Base-by-base conservation (phyloP, 805 yeast genomes). In the Lachancea cidri region DNA sequence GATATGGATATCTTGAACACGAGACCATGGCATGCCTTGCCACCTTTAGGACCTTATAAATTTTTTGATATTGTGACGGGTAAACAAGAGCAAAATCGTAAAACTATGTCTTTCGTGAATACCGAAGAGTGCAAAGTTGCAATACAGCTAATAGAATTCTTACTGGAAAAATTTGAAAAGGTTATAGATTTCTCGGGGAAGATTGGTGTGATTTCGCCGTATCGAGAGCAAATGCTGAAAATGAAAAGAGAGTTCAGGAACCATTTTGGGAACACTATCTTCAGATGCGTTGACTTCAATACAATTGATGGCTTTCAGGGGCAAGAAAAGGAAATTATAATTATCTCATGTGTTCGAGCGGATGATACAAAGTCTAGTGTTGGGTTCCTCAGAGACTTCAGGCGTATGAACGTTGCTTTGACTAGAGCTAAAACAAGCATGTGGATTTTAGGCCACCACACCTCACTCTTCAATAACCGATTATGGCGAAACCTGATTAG, bases 231-330 rank as follows among this genome's bases (percentile, higher is more conserved):
- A 58, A 77, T 87, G 31, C 54, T 71, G 27, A 66, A 72, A 2
- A 56, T 93, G 43, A 76, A 76, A 48, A 70, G 72, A 15, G 61
- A 71, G 1, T 91, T 93, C 54, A 59, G 66, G 4, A 66, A 68
- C 13, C 67, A 67, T 40, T 83, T 74, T 54, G 98, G 98, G 8
- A 67, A 67, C 2, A 55, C 67, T 3, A 82, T 91, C 25, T 60
- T 73, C 15, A 71, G 75, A 22, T 81, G 76, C 39, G 78, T 94
- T 36, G 95, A 86, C 57, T 88, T 93, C 65, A 88, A 89, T 57
- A 87, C 99, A 0, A 88, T 93, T 45, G 99, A 93, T 72, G 98
- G 98, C 1, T 93, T 89, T 60, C 99, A 88, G 67, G 97, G 96
- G 48, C 98, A 93, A 63, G 99, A 93, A 58, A 93, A 91, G 62